Conservation (phyloP, 306 rosid genomes). For the Cicer pinnatifidum region DNA sequence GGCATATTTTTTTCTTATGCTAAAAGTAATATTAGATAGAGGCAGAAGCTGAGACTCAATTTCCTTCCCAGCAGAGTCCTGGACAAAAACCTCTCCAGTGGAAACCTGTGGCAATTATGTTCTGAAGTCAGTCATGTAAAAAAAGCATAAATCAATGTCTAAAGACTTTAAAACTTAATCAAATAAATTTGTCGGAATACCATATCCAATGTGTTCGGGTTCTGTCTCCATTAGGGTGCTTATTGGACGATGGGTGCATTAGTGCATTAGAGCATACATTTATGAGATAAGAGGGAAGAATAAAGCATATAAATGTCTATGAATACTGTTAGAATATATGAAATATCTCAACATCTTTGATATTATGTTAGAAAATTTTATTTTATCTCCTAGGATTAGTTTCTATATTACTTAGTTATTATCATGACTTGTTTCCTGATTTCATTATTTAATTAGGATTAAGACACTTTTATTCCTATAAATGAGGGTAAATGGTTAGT, state of each 20-base stretch:
- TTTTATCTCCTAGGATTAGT: background rate
- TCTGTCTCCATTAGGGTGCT: conserved; percentile 20
- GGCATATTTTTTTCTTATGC: conserved; percentile 56
- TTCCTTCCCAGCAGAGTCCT: conserved; percentile 69
- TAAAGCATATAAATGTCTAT: background rate
- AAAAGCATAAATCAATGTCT: conserved; percentile 32
- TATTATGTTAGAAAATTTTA: background rate
- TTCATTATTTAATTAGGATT: background rate
- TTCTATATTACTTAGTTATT: background rate
- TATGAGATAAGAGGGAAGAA: background rate
- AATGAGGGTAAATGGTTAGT: background rate
- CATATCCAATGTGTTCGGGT: conserved; percentile 12
- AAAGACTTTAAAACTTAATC: background rate
- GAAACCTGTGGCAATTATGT: conserved; percentile 60
- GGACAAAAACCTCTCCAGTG: conserved; percentile 60
- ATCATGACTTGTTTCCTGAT: background rate
- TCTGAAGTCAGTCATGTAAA: conserved; percentile 34
- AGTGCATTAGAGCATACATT: conserved; percentile 23
- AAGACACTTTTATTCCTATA: background rate
- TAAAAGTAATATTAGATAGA: conserved; percentile 55
- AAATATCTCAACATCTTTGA: conserved; percentile 1
- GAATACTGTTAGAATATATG: background rate
- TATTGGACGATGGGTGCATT: conserved; percentile 24
- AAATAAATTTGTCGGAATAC: conserved; percentile 20
- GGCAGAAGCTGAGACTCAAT: conserved; percentile 81